Base-by-base conservation (phyloP, 1,284 basidiomycete species). In the Ustilago esculenta region DNA sequence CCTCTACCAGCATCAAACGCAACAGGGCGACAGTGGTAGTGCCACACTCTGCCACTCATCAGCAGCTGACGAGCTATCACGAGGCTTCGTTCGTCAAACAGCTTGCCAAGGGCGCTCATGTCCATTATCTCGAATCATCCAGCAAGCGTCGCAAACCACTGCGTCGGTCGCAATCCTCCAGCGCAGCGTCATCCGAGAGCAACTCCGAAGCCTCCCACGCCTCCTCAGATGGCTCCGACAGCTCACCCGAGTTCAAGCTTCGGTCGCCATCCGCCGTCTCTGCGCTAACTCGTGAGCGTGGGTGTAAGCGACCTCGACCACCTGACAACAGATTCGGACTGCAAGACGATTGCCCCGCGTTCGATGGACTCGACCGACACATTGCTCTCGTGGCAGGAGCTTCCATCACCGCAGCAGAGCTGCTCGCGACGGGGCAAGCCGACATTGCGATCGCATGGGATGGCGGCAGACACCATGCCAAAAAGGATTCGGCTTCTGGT, bases 291-390 rank as follows among this genome's bases (percentile, higher is more conserved):
- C 43, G 63, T 14, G 15, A 34, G 30, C 42, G 51, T 20, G 42
- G 39, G 4, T 48, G 45, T 36, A 54, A 59, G 24, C 51, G 53
- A 76, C 14, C 42, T 50, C 34, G 79, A 78, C 27, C 29, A 43
- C 54, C 32, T 12, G 63, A 52, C 21, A 59, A 72, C 14, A 63
- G 63, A 51, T 88, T 88, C 71, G 89, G 90, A 2, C 83, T 92
- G 4, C 88, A 90, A 80, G 88, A 91, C 78, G 93, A 95, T 77
- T 94, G 92, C 73, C 91, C 92, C 0, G 83, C 85, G 0, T 96
- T 96, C 77, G 81, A 81, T 5, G 86, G 86, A 1, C 85, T 96
- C n/a, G 77, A 86, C 0, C 84, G 86, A 2, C 94, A 96, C 73
- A 87, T 90, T 3, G 83, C 83, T 3, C 83, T 89, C 6, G 85